These are phyloP conservation scores for Aspergillus ibericus DNA, from an alignment of 2,329 filamentous ascomycete species.

Conservation along the genomic window DNA sequence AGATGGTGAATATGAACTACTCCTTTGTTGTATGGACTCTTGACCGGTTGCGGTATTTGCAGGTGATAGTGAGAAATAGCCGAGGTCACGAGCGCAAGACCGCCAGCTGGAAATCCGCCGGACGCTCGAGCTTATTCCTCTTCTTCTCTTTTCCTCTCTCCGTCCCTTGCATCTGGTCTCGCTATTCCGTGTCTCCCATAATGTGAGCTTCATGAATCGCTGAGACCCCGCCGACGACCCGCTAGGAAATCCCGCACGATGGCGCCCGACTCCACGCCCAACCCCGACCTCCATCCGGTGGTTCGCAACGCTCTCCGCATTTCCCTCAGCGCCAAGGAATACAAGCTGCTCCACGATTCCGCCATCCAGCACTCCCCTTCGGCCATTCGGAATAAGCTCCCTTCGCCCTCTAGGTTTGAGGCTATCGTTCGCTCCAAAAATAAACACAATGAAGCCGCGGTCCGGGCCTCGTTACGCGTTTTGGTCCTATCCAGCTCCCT, in stretches of 20 bases:
- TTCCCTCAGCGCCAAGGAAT: constrained; percentile 79
- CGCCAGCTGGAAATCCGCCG: background rate
- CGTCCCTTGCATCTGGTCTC: background rate
- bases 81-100: constrained; percentile 22
- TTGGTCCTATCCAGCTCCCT: constrained; percentile 65
- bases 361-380: constrained; percentile 69
- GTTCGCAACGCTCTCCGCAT: constrained; percentile 84
- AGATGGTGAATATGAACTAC: constrained; percentile 2
- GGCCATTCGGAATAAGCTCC: constrained; percentile 57
- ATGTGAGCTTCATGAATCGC: constrained; percentile 2
- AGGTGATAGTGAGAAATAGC: constrained; percentile 10
- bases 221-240: background rate
- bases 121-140: background rate
- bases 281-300: constrained; percentile 60
- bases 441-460: constrained; percentile 68
- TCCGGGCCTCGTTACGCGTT: constrained; percentile 69
- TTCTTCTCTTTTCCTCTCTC: background rate
- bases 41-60: background rate
- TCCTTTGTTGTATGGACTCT: background rate
- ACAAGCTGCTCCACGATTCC: constrained; percentile 79
- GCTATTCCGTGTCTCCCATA: background rate
- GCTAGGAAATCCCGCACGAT: constrained; percentile 19
- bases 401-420: constrained; percentile 53
- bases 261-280: constrained; percentile 21
- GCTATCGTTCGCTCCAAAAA: constrained; percentile 54